These are phyloP conservation scores for Parastagonospora avenae DNA, from an alignment of 2,329 filamentous ascomycete genomes.

Conservation along the genomic window DNA sequence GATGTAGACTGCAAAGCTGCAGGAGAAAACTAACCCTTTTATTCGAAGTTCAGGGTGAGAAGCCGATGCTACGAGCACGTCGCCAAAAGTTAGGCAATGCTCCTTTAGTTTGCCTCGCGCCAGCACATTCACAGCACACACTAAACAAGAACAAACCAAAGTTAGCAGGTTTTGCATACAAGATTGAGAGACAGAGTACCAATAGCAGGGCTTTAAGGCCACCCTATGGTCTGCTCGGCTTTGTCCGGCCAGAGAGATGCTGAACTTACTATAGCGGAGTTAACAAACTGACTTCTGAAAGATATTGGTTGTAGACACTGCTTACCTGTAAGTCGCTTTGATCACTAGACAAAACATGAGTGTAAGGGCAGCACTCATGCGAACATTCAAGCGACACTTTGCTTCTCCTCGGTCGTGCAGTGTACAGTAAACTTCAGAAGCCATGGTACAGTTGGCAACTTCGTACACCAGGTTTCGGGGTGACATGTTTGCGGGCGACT, in stretches of 20 bases:
- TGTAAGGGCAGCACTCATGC: slow-evolving; percentile 38
- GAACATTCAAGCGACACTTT: slow-evolving; percentile 35
- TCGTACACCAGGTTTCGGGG: neutral
- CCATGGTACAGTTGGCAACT: slow-evolving; percentile 20
- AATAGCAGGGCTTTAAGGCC: no score
- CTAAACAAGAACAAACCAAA: neutral
- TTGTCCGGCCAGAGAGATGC: neutral
- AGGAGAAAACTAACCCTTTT: slow-evolving; percentile 18
- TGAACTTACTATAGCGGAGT: neutral
- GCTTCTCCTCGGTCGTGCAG: slow-evolving; percentile 10
- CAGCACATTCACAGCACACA: slow-evolving; percentile 32
- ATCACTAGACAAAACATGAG: slow-evolving; percentile 26
- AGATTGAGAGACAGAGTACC: no score
- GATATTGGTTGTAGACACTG: no score
- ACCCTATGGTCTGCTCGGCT: no score
- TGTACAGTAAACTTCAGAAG: slow-evolving; percentile 10
- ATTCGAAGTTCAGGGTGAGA: slow-evolving; percentile 33
- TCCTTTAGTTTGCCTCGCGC: slow-evolving; percentile 31
- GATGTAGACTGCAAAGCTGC: neutral
- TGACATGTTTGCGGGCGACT: neutral
- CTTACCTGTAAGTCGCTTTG: slow-evolving; percentile 33
- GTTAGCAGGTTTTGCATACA: neutral
- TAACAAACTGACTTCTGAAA: neutral
- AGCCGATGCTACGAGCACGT: slow-evolving; percentile 37
- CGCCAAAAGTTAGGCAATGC: slow-evolving; percentile 39